A percentile compares a stretch with the other conserved stretches of the same genome.
These are phyloP conservation scores for Boletus pseudopeckii DNA, from an alignment of 768 basidiomycete species.

Conservation along the genomic window DNA sequence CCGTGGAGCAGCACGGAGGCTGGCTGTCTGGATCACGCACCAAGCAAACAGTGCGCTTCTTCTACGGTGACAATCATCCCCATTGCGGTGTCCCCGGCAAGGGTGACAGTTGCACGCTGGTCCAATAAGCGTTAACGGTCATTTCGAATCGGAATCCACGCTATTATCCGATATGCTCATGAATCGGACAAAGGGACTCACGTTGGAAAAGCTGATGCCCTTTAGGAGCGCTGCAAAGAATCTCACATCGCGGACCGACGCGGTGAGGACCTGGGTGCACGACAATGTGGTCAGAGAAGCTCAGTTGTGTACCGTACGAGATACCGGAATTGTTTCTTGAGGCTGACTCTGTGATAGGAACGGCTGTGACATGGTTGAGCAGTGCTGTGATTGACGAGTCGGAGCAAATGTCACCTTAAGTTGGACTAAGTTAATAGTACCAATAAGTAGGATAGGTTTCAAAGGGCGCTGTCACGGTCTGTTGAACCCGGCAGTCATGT, in stretches of 20 bases:
- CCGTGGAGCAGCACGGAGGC: conserved; percentile 2
- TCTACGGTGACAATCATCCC: conserved; percentile 82
- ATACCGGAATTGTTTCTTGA: conserved; percentile 25
- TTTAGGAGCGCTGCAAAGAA: conserved; percentile 75
- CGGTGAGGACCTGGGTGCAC: conserved; percentile 50
- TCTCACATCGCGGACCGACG: conserved; percentile 77
- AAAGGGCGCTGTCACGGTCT: no score
- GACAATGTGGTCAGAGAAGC: conserved; percentile 2
- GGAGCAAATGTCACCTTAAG: no score
- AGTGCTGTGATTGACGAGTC: no score
- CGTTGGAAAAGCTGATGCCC: conserved; percentile 78
- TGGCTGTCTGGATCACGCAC: conserved; percentile 39
- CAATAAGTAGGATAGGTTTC: no score
- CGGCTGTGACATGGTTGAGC: conserved; percentile 20
- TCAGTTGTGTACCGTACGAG: neutral
- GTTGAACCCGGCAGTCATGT: no score
- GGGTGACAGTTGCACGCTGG: conserved; percentile 71
- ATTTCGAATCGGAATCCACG: conserved; percentile 6
- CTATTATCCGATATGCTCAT: neutral
- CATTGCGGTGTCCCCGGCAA: conserved; percentile 61
- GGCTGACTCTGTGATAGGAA: conserved; percentile 17
- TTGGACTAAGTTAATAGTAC: no score
- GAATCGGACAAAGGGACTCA: conserved; percentile 36
- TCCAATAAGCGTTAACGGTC: conserved; percentile 6
- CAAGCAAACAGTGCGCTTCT: conserved; percentile 77